phyloP scores from a whole-genome alignment of 352 stramenopile species.

The Thraustotheca clavata region DNA sequence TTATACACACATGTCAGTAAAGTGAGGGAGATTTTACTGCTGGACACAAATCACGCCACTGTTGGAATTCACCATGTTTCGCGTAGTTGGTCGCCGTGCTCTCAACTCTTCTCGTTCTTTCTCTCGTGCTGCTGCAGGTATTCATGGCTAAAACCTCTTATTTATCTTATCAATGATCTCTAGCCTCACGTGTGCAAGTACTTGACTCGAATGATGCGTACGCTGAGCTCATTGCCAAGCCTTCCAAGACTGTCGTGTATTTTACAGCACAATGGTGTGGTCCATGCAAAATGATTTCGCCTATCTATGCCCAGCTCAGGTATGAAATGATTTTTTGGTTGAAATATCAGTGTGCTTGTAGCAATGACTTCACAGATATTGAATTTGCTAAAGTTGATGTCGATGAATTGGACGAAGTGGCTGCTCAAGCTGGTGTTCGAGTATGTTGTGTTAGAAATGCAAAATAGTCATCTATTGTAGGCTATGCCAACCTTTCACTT shows the following conservation, averaged over 20 bases:
- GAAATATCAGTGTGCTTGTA: not conserved
- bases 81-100: not conserved
- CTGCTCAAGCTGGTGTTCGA: constrained; percentile 65
- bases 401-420: constrained; percentile 72
- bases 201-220: not conserved
- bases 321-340: constrained; percentile 24
- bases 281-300: constrained; percentile 88
- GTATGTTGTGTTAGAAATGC: constrained; percentile 30
- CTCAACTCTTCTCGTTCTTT: not conserved
- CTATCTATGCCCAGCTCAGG: constrained; percentile 82
- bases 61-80: constrained; percentile 15
- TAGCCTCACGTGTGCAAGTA: constrained; percentile 15
- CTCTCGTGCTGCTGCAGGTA: constrained; percentile 4
- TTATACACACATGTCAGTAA: no score
- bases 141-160: not conserved
- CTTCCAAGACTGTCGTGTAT: constrained; percentile 51
- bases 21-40: not conserved
- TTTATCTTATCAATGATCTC: not conserved
- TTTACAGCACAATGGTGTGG: constrained; percentile 87
- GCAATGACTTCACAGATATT: constrained; percentile 43
- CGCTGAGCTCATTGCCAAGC: constrained; percentile 2
- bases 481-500: constrained; percentile 86
- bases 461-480: constrained; percentile 24
- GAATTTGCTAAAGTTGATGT: constrained; percentile 82
- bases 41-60: not conserved